Conservation (phyloP, 2,329 filamentous ascomycete species). For the Fusarium subglutinans region DNA sequence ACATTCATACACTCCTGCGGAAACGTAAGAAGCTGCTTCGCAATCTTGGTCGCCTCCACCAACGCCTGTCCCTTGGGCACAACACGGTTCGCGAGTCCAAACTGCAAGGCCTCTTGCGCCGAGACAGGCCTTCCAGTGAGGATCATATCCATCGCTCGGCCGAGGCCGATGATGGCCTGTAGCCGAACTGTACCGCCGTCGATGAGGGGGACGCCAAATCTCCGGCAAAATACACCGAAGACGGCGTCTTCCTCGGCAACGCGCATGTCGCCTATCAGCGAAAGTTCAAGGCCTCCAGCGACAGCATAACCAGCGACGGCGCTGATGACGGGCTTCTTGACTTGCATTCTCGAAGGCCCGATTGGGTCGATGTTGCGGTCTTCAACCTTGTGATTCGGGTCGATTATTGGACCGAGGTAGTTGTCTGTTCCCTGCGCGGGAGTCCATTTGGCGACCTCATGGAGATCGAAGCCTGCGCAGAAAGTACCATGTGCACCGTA, state of each 20-base stretch:
- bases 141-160: slow-evolving; percentile 12
- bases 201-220: slow-evolving; percentile 17
- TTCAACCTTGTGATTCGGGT: background rate
- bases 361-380: background rate
- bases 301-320: slow-evolving; percentile 4
- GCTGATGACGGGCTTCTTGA: slow-evolving; percentile 13
- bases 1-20: slow-evolving; percentile 13
- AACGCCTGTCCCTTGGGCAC: slow-evolving; percentile 1
- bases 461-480: slow-evolving; percentile 12
- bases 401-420: background rate
- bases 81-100: slow-evolving; percentile 7
- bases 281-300: background rate
- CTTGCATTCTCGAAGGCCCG: background rate
- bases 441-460: slow-evolving; percentile 8
- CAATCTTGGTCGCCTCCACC: slow-evolving; percentile 10
- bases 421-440: background rate
- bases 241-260: slow-evolving; percentile 3
- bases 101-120: slow-evolving; percentile 13
- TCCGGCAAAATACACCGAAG: slow-evolving; percentile 6
- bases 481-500: slow-evolving; percentile 1
- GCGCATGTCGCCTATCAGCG: slow-evolving; percentile 9
- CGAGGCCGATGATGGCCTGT: slow-evolving; percentile 9
- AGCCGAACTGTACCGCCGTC: slow-evolving; percentile 12
- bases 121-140: background rate
- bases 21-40: slow-evolving; percentile 5